A percentile compares a stretch with the other conserved stretches of the same genome.
These are phyloP conservation scores for Penicillium odoratum DNA, from an alignment of 495 filamentous ascomycete species.

Conservation along the genomic window DNA sequence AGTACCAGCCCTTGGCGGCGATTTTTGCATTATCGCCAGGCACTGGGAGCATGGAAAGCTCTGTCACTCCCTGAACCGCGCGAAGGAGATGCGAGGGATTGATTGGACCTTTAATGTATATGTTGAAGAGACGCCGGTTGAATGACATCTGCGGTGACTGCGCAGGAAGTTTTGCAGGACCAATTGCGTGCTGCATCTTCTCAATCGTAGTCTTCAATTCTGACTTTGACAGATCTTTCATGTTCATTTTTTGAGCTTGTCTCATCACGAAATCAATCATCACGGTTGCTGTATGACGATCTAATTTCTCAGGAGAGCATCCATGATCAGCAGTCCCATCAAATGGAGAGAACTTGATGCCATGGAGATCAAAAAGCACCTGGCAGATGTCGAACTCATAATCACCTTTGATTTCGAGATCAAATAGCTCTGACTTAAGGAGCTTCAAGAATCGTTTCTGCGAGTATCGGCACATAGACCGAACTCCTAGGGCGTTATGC, in stretches of 20 bases:
- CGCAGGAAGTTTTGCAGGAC: conserved; percentile 62
- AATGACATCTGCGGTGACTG: conserved; percentile 67
- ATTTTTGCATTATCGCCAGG: conserved; percentile 55
- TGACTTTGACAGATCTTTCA: conserved; percentile 88
- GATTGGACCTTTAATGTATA: conserved; percentile 76
- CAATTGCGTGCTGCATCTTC: conserved; percentile 76
- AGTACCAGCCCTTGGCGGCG: conserved; percentile 88
- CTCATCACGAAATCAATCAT: conserved; percentile 80
- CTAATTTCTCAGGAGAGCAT: conserved; percentile 70
- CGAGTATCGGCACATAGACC: conserved; percentile 82
- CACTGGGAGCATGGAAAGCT: conserved; percentile 54
- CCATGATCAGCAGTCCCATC: conserved; percentile 72
- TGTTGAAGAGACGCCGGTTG: conserved; percentile 72
- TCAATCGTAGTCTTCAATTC: conserved; percentile 87
- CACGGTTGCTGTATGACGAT: conserved; percentile 70
- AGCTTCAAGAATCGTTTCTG: conserved; percentile 85
- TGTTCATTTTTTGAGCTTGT: conserved; percentile 78
- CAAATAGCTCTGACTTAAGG: conserved; percentile 77
- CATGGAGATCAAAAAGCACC: conserved; percentile 85
- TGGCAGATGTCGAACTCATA: conserved; percentile 81
- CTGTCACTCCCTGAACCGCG: conserved; percentile 72
- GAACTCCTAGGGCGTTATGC: conserved; percentile 82
- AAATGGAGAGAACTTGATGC: conserved; percentile 72
- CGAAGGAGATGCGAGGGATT: conserved; percentile 80
- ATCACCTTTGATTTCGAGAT: conserved; percentile 60